A percentile compares a stretch with the other conserved stretches of the same genome.
phyloP scores from a whole-genome alignment of 1,139 yeast genomes.

The Lodderomyces metapsilosis region DNA sequence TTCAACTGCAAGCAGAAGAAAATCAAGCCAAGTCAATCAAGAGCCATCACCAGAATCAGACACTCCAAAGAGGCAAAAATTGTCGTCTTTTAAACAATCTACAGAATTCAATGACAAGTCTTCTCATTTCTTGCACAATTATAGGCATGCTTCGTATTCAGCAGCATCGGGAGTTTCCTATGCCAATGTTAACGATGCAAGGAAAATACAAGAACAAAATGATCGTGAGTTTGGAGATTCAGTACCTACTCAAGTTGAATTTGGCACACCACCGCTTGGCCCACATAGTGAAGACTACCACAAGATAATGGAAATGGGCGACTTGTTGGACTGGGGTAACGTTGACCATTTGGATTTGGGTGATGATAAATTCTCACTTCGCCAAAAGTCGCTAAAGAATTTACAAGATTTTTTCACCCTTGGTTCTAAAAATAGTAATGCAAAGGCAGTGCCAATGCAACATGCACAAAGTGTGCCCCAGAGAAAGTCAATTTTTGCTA shows the following conservation, averaged over 20 bases:
- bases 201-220: constrained; percentile 25
- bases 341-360: constrained; percentile 31
- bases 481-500: constrained; percentile 37
- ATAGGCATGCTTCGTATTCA: constrained; percentile 75
- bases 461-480: constrained; percentile 12
- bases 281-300: constrained; percentile 25
- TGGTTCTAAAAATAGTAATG: constrained; percentile 6
- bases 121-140: constrained; percentile 14
- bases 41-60: constrained; percentile 12
- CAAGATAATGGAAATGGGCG: constrained; percentile 20
- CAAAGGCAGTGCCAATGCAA: constrained; percentile 8
- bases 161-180: constrained; percentile 77
- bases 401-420: constrained; percentile 16
- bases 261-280: constrained; percentile 73
- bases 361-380: constrained; percentile 11
- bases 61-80: constrained; percentile 12
- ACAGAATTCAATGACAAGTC: constrained; percentile 8
- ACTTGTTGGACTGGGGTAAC: constrained; percentile 37
- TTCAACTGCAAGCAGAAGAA: constrained; percentile 3
- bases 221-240: constrained; percentile 11
- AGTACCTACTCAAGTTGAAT: constrained; percentile 66
- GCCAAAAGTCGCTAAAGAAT: constrained; percentile 16
- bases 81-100: constrained; percentile 6
- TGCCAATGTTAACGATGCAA: constrained; percentile 47
- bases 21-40: constrained; percentile 3